Base-by-base conservation (phyloP, 805 yeast species). In the Myxozyma sirexii region DNA sequence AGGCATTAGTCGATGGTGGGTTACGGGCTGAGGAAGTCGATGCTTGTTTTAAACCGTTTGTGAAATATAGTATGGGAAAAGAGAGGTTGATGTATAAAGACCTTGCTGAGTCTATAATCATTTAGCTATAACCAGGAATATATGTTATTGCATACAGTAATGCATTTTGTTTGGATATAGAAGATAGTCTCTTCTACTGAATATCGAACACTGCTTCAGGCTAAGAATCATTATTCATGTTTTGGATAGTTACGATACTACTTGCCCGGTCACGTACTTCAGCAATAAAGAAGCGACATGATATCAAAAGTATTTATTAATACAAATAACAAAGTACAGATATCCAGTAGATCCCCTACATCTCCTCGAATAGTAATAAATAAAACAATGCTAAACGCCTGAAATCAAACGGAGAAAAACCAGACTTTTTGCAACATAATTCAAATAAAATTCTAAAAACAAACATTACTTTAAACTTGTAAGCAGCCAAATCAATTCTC, bases 1-100 rank as follows among this genome's bases (percentile, higher is more conserved):
- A 78, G 44, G 79, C 81, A 35, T 74, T 88, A 23, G 73, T 80
- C 17, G 83, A 80, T 63, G 37, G 29, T 33, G 84, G 75, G 33
- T 75, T 72, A 73, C 68, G 48, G 47, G 71, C 69, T 23, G 67
- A 64, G 1, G 83, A 84, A 27, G 78, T 88, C 53, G 82, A 80
- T 35, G 70, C 70, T 10, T 76, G 85, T 42, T 76, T 88, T 10
- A 74, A 76, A 17, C 82, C 82, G 4, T 90, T 86, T 70, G 78
- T 79, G 31, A 79, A 63, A 83, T 79, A 60, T 75, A 84, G 72
- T 79, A 84, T 59, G 88, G 88, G 62, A 0, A 82, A 81, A 56
- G 78, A 76, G 57, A 69, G 80, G 24, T 87, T 91, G 68, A 73
- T 81, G 67, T 90, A 87, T 4, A 76, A 79, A 35, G 83, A 81